Base-by-base conservation (phyloP, 2,329 filamentous ascomycete genomes). In the Alternaria arbusti region DNA sequence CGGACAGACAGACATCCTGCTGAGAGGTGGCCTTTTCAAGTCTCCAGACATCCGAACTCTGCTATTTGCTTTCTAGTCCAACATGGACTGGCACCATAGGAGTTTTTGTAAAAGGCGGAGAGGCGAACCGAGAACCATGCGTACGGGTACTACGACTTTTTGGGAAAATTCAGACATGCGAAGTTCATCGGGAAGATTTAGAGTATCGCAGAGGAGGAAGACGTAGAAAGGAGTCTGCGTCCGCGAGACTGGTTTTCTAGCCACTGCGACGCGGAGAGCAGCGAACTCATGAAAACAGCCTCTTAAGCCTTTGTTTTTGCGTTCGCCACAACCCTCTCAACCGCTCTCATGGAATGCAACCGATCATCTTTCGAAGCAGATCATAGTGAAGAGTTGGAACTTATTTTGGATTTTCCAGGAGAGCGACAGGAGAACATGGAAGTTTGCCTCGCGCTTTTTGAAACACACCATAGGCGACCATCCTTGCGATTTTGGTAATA, bases 51-150 rank as follows among this genome's bases (percentile, higher is more conserved):
- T 36, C 32, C 6, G 13, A 36, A 36, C 7, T 36, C 13, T 3
- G 32, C 32, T n/a, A 36, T 36, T 36, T 36, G 13, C 0, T 15
- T 36, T 36, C 13, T n/a, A 9, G 5, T n/a, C 32, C 32, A 36
- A 36, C 32, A 36, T 36, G 0, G 0, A 1, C 1, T 36, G 6
- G 13, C 0, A 36, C 0, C 0, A 36, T 8, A 0, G 0, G 3
- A 1, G 13, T 36, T 36, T 36, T n/a, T 36, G 32, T n/a, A 36
- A 0, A 36, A 36, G 13, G 13, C 15, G 15, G 13, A 36, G 7
- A 36, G 7, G 32, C 32, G 15, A 36, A 36, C 12, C 28, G 11
- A 30, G 28, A 30, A 6, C 5, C 28, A 30, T 30, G 28, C 28
- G 3, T 30, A 0, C 5, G 1, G 28, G 28, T 5, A 5, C 6